phyloP scores from a whole-genome alignment of 352 stramenopile genomes.

The Pythium periplocum region DNA sequence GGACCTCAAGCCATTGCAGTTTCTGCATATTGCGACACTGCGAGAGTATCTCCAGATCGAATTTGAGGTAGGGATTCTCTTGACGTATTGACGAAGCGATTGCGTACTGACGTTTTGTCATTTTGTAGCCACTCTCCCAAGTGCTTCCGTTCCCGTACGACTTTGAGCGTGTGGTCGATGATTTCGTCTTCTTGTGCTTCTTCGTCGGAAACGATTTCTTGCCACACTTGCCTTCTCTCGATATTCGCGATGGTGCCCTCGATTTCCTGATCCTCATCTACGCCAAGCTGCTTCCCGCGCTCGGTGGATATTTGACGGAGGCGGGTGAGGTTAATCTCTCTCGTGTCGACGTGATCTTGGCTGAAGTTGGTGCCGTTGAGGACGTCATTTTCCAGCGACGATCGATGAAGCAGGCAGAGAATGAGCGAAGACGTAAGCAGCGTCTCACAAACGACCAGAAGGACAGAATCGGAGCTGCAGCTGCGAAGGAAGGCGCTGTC shows the following conservation, averaged over 20 bases:
- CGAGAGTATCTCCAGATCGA: constrained; percentile 93
- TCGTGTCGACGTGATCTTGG: constrained; percentile 94
- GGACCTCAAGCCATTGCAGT: constrained; percentile 91
- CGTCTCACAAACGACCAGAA: constrained; percentile 63
- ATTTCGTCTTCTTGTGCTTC: constrained; percentile 99
- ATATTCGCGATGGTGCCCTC: constrained; percentile 98
- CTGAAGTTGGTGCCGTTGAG: constrained; percentile 95
- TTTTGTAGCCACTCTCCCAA: constrained; percentile 36
- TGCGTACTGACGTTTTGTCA: neutral
- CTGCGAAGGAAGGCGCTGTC: constrained; percentile 63
- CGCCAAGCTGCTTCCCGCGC: constrained; percentile 71
- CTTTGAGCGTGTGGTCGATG: constrained; percentile 97
- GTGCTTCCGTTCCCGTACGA: constrained; percentile 93
- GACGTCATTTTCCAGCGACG: constrained; percentile 93
- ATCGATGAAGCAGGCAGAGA: constrained; percentile 80
- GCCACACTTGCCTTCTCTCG: constrained; percentile 95
- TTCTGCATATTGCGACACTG: constrained; percentile 91
- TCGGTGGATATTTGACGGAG: constrained; percentile 95
- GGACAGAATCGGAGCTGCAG: constrained; percentile 53
- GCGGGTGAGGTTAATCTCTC: constrained; percentile 93
- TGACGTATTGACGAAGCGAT: neutral
- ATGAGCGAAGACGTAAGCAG: constrained; percentile 64
- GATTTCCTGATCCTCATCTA: constrained; percentile 99
- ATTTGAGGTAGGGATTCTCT: constrained; percentile 66
- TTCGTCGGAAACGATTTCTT: constrained; percentile 99